Conservation (phyloP, 2,329 filamentous ascomycete genomes). For the Colletotrichum tropicicola region DNA sequence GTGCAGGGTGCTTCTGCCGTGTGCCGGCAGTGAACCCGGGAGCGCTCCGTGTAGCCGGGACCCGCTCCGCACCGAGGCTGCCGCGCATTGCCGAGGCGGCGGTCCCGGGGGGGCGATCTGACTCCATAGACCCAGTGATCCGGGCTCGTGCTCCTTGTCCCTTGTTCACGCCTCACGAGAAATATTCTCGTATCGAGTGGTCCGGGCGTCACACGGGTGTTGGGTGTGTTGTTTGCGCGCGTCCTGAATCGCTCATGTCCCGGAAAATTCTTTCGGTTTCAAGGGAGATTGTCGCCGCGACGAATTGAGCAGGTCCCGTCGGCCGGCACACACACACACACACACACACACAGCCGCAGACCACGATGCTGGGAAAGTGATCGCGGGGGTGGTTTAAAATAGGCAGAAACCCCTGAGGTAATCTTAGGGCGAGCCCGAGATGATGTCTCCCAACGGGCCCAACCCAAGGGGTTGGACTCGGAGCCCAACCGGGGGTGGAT, state of each 20-base stretch:
- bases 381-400: constrained; percentile 8
- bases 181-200: not conserved
- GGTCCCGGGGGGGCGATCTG: not conserved
- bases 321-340: too few relatives aligned
- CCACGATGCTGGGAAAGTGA: not conserved
- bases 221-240: not conserved
- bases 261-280: constrained; percentile 23
- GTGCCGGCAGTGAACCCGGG: not conserved
- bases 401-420: constrained; percentile 10
- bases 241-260: constrained; percentile 17
- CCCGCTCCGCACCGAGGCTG: constrained; percentile 1
- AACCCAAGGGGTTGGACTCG: not conserved
- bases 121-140: not conserved
- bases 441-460: not conserved
- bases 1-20: not conserved
- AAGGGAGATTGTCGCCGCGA: constrained; percentile 14
- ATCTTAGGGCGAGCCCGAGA: not conserved
- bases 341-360: not conserved
- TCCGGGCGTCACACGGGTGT: constrained; percentile 13
- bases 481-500: not conserved
- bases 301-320: not conserved
- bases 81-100: constrained; percentile 9
- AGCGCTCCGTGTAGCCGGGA: not conserved
- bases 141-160: not conserved
- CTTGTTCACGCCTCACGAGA: not conserved